phyloP scores from a whole-genome alignment of 139 green algal species.

The Pycnococcus provasolii region DNA sequence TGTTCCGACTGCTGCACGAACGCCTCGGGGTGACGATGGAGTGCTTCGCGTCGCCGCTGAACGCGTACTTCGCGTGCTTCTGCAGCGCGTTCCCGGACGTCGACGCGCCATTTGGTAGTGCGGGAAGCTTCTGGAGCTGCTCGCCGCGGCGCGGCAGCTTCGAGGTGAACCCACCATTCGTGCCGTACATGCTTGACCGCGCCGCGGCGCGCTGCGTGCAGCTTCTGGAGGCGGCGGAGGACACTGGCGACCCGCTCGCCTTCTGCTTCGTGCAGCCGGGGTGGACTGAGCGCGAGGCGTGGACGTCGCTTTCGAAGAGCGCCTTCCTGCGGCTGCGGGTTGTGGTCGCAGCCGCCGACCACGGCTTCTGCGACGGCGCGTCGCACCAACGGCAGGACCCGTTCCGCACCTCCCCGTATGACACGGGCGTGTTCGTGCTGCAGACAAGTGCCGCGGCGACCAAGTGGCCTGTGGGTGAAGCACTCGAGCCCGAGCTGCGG shows the following conservation, averaged over 20 bases:
- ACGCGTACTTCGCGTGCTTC: neutral
- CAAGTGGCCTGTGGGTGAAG: too few relatives aligned
- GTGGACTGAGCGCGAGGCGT: constrained; percentile 1
- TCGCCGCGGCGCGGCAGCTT: neutral
- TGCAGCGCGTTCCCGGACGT: constrained; percentile 15
- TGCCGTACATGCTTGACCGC: constrained; percentile 1
- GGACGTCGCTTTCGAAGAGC: neutral
- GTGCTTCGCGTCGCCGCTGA: constrained; percentile 21
- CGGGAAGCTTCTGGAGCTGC: constrained; percentile 1
- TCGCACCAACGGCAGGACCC: constrained; percentile 11
- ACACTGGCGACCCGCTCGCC: neutral
- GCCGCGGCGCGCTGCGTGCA: neutral
- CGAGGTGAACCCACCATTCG: constrained; percentile 24
- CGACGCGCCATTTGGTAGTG: constrained; percentile 10
- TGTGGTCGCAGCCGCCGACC: constrained; percentile 7
- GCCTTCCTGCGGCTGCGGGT: neutral
- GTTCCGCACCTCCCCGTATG: constrained; percentile 13
- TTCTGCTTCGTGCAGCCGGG: constrained; percentile 11
- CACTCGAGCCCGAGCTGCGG: too few relatives aligned
- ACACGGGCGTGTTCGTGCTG: constrained; percentile 25
- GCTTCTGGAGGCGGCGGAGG: neutral
- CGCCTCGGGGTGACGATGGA: neutral
- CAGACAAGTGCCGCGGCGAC: constrained; percentile 6
- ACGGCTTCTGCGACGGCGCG: constrained; percentile 27
- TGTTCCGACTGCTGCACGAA: neutral